Percentiles rank a stretch among this genome's conserved stretches.
phyloP scores from a whole-genome alignment of 1,284 basidiomycete species.

The Butyriboletus appendiculatus region DNA sequence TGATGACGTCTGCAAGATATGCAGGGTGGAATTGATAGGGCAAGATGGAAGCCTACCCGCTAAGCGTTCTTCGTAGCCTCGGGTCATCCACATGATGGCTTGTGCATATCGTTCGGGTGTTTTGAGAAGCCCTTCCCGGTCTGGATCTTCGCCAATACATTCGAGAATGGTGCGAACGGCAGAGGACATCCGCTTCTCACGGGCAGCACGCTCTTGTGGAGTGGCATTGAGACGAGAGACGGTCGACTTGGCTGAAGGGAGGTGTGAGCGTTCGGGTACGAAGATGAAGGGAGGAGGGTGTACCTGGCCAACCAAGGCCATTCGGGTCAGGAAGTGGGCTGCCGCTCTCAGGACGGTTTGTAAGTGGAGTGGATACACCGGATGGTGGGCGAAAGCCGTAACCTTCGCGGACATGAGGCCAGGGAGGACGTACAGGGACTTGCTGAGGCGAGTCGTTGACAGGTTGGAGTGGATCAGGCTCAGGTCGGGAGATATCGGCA shows the following conservation, averaged over 20 bases:
- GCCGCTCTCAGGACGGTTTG: slow-evolving; percentile 25
- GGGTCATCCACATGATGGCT: slow-evolving; percentile 99
- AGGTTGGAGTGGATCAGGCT: slow-evolving; percentile 3
- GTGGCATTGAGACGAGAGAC: slow-evolving; percentile 82
- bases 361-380: slow-evolving; percentile 64
- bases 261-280: slow-evolving; percentile 10
- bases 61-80: slow-evolving; percentile 95
- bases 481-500: slow-evolving; percentile 9
- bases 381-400: slow-evolving; percentile 79
- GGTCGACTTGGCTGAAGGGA: slow-evolving; percentile 80
- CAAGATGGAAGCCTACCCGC: slow-evolving; percentile 54
- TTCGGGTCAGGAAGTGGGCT: slow-evolving; percentile 77
- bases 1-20: slow-evolving; percentile 82
- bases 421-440: slow-evolving; percentile 16
- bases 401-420: slow-evolving; percentile 59
- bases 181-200: slow-evolving; percentile 77
- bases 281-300: slow-evolving; percentile 23
- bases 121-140: slow-evolving; percentile 86
- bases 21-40: slow-evolving; percentile 10
- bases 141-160: slow-evolving; percentile 98
- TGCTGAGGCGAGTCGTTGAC: slow-evolving; percentile 17
- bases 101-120: slow-evolving; percentile 98
- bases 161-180: slow-evolving; percentile 94
- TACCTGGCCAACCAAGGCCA: slow-evolving; percentile 94
- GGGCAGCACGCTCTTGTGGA: slow-evolving; percentile 65